Evolutionary conservation across 345 rosid genomes (phyloP).

Genomic region (Anacardium occidentale): DNA sequence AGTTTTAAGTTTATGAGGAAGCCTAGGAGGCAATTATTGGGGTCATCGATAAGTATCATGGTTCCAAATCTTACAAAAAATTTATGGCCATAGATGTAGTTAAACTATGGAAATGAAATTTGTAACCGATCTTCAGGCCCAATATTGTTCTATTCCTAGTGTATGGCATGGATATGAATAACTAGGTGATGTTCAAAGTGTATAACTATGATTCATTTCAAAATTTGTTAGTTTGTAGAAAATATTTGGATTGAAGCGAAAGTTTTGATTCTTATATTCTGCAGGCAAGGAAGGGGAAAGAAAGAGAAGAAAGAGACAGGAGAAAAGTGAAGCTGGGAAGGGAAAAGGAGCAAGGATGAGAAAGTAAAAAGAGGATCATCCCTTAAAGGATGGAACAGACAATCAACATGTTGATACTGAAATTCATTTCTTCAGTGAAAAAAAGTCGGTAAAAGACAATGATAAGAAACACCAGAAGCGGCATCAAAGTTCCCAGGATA

Average conservation of each 20-base stretch:
- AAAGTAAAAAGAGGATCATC: slow-evolving; percentile 56
- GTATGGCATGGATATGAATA: neutral
- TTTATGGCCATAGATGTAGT: neutral
- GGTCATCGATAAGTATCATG: too few species aligned
- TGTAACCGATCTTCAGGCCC: neutral
- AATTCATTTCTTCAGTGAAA: slow-evolving; percentile 35
- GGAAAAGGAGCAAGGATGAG: slow-evolving; percentile 62
- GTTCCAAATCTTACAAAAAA: neutral
- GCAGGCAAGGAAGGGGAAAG: slow-evolving; percentile 69
- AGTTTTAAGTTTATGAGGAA: neutral
- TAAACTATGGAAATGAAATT: neutral
- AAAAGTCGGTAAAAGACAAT: slow-evolving; percentile 56
- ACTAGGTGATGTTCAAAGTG: neutral
- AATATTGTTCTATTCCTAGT: neutral
- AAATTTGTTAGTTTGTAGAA: neutral
- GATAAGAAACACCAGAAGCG: slow-evolving; percentile 59
- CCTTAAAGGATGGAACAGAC: slow-evolving; percentile 50
- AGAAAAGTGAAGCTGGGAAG: slow-evolving; percentile 62
- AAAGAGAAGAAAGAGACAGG: slow-evolving; percentile 67
- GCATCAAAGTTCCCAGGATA: slow-evolving; percentile 44
- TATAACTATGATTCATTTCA: neutral
- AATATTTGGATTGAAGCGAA: slow-evolving; percentile 19
- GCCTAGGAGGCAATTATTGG: neutral
- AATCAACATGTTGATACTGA: slow-evolving; percentile 43
- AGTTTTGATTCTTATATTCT: slow-evolving; percentile 22